Evolutionary conservation across 2,329 filamentous ascomycete species (phyloP).

Genomic region (Polychaeton citri): DNA sequence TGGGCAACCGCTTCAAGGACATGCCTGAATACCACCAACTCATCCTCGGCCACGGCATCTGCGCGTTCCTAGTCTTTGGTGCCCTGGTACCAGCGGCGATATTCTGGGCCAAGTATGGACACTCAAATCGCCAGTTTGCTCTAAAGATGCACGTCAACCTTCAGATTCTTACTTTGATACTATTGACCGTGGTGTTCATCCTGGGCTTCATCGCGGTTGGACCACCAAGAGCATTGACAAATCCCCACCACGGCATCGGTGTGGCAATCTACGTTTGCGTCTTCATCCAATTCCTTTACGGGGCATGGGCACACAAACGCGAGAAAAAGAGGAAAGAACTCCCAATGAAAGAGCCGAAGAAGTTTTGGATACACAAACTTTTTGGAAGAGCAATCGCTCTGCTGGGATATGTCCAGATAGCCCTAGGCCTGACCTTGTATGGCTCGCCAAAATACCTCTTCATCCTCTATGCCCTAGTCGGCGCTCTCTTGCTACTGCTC

Average conservation of each 20-base stretch:
- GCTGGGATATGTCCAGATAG: constrained; percentile 74
- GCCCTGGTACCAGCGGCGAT: constrained; percentile 62
- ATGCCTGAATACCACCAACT: constrained; percentile 57
- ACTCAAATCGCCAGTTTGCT: constrained; percentile 44
- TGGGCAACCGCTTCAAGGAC: constrained; percentile 66
- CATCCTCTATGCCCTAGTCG: constrained; percentile 71
- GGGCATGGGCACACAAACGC: constrained; percentile 48
- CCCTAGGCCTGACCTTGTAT: constrained; percentile 80
- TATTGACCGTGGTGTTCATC: constrained; percentile 59
- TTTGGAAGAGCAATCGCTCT: constrained; percentile 64
- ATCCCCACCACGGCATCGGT: constrained; percentile 76
- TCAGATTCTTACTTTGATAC: constrained; percentile 53
- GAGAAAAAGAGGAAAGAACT: constrained; percentile 31
- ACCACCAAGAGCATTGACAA: constrained; percentile 55
- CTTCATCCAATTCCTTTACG: constrained; percentile 56
- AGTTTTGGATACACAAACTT: constrained; percentile 64
- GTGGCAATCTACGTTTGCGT: constrained; percentile 64
- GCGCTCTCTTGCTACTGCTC: constrained; percentile 53
- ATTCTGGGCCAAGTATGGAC: constrained; percentile 59
- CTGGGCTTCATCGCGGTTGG: constrained; percentile 71
- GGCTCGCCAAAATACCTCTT: constrained; percentile 79
- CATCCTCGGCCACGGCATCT: constrained; percentile 56
- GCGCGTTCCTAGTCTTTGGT: constrained; percentile 62
- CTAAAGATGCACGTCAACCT: constrained; percentile 62
- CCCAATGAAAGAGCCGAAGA: constrained; percentile 42